Base-by-base conservation (phyloP, 345 rosid species). In the Eucalyptus regnans region DNA sequence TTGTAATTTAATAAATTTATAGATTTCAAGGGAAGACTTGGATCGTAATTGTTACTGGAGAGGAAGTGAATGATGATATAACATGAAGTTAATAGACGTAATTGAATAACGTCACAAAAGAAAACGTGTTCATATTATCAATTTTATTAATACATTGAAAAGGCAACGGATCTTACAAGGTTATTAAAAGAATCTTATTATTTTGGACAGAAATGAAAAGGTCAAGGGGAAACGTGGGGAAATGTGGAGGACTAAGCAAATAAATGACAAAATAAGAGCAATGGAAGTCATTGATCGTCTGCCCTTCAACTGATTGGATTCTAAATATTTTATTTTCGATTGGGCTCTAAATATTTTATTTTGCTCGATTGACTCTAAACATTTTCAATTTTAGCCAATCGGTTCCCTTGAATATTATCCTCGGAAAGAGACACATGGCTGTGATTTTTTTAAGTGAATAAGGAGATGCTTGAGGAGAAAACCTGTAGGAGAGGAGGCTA, bases 241-340 rank as follows among this genome's bases (percentile, higher is more conserved):
- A 52, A 52, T 9, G 9, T 0, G 56, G 23, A 52, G 23, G 56
- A 52, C 9, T 52, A 4, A 52, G 23, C 20, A 52, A 52, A 52
- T 52, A 52, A 52, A 52, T 18, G 56, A 52, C 23, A 52, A 52
- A 52, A 52, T 52, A 52, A 52, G 0, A 18, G 23, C 9, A 52
- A 52, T 1, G 56, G 0, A 51, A 17, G 56, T 51, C 56, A 51
- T 0, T 7, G 23, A 52, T 18, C 0, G 1, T 0, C 8, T 13
- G 3, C 41, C 9, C 41, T 14, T 64, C 7, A 10, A n/a, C 5
- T 0, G 4, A 52, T 52, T 52, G 9, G 23, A 52, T 52, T 52
- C 23, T 7, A 52, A 52, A 52, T 51, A 51, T 51, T 51, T 51
- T 0, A 51, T 51, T 1, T 51, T 51, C 71, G 14, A 64, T 64